A percentile compares a stretch with the other conserved stretches of the same genome.
These are phyloP conservation scores for Gonium pectorale DNA, from an alignment of 139 green algal species.

Conservation along the genomic window DNA sequence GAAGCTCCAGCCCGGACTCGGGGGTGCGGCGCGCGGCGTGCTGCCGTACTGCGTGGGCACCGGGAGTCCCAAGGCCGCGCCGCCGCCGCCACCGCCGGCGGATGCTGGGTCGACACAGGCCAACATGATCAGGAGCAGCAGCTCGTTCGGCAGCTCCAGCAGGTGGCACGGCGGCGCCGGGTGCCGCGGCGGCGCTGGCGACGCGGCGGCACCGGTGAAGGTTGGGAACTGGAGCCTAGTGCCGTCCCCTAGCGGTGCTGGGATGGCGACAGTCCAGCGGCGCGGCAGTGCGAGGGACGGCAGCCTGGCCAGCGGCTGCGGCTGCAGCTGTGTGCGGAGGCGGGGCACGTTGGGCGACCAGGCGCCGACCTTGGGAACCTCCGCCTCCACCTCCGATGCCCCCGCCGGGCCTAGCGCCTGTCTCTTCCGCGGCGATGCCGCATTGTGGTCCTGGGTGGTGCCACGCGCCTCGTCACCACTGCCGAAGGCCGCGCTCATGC, in stretches of 20 bases:
- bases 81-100: too few relatives aligned
- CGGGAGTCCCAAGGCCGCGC: too few relatives aligned
- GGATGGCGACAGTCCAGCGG: constrained; percentile 14
- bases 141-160: constrained; percentile 33
- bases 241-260: not conserved
- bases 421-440: too few relatives aligned
- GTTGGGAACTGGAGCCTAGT: not conserved
- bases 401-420: too few relatives aligned
- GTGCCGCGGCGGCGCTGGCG: not conserved
- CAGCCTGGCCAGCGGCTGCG: not conserved
- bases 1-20: constrained; percentile 37
- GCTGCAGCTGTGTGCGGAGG: not conserved
- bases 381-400: too few relatives aligned
- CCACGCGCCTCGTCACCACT: too few relatives aligned
- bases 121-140: constrained; percentile 24
- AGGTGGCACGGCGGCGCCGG: not conserved
- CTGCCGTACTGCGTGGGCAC: not conserved
- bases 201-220: too few relatives aligned
- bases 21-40: not conserved
- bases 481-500: too few relatives aligned
- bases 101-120: not conserved
- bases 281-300: not conserved
- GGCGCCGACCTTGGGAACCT: too few relatives aligned
- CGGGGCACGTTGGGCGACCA: too few relatives aligned
- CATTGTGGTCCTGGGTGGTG: too few relatives aligned